A percentile compares a stretch with the other conserved stretches of the same genome.
Evolutionary conservation across 139 green algal genomes (phyloP).

Genomic region (Volvox reticuliferus): DNA sequence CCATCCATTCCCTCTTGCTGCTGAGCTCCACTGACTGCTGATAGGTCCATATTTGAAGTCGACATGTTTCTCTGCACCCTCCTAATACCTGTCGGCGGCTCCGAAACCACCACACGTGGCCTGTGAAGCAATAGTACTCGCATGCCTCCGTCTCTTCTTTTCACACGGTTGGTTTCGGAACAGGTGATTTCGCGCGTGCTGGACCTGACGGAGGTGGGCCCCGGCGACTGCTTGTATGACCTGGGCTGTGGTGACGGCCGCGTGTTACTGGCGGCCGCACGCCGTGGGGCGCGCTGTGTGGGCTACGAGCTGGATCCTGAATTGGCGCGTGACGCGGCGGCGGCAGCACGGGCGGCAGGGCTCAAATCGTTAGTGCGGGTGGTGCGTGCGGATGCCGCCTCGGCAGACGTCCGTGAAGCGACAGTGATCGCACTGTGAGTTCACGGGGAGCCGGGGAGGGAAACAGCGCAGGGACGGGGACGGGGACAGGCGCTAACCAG

Average conservation of each 20-base stretch:
- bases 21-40: too few relatives aligned
- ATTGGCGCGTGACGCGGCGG: slow-evolving; percentile 19
- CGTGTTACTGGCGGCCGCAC: slow-evolving; percentile 49
- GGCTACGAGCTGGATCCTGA: slow-evolving; percentile 55
- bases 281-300: slow-evolving; percentile 22
- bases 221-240: slow-evolving; percentile 44
- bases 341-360: not conserved
- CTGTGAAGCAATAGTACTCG: too few relatives aligned
- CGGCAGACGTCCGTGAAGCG: slow-evolving; percentile 42
- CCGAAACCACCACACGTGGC: too few relatives aligned
- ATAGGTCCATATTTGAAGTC: too few relatives aligned
- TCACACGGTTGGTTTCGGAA: not conserved
- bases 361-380: slow-evolving; percentile 18
- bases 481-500: too few relatives aligned
- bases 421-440: slow-evolving; percentile 57
- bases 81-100: too few relatives aligned
- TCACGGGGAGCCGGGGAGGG: too few relatives aligned
- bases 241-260: slow-evolving; percentile 52
- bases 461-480: too few relatives aligned
- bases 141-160: not conserved
- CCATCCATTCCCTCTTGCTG: too few relatives aligned
- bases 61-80: too few relatives aligned
- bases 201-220: slow-evolving; percentile 10
- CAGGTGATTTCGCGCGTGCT: slow-evolving; percentile 49
- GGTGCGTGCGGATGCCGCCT: slow-evolving; percentile 39